These are phyloP conservation scores for Backusella liffmaniae DNA, from an alignment of 192 early-diverging fungal species.

Conservation along the genomic window DNA sequence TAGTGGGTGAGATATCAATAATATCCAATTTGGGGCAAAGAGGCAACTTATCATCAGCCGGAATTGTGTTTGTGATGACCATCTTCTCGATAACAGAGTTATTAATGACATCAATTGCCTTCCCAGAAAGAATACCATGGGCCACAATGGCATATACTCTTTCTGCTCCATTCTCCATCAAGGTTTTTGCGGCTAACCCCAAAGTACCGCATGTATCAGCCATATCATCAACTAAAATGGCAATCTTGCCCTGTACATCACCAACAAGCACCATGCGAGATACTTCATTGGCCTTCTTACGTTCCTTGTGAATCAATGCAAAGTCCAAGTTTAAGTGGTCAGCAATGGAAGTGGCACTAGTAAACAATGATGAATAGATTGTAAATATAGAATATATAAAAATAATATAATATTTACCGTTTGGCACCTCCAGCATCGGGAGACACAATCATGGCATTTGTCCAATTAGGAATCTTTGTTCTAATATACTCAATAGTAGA, in stretches of 20 bases:
- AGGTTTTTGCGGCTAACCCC: slow-evolving; percentile 80
- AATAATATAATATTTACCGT: slow-evolving; percentile 48
- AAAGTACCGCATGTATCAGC: slow-evolving; percentile 95
- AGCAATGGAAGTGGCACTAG: slow-evolving; percentile 89
- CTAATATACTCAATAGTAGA: slow-evolving; percentile 83
- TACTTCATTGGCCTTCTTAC: slow-evolving; percentile 85
- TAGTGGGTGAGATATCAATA: slow-evolving; percentile 74
- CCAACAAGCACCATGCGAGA: slow-evolving; percentile 94
- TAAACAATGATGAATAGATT: not conserved
- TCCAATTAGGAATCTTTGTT: slow-evolving; percentile 66
- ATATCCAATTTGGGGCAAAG: slow-evolving; percentile 77
- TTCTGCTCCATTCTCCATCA: slow-evolving; percentile 85
- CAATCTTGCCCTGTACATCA: slow-evolving; percentile 85
- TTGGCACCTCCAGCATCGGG: slow-evolving; percentile 96
- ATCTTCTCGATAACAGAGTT: slow-evolving; percentile 69
- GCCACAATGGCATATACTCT: slow-evolving; percentile 94
- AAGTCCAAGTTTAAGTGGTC: slow-evolving; percentile 91
- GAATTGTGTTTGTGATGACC: slow-evolving; percentile 82
- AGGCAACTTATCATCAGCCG: slow-evolving; percentile 71
- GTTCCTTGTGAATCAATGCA: slow-evolving; percentile 98
- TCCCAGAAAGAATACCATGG: slow-evolving; percentile 90
- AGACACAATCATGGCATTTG: slow-evolving; percentile 80
- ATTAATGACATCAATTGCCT: slow-evolving; percentile 87
- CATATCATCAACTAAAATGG: slow-evolving; percentile 96
- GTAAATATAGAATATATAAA: not conserved